Conservation (phyloP, 192 early-diverging fungal genomes). For the Rhizoclosmatium globosum region DNA sequence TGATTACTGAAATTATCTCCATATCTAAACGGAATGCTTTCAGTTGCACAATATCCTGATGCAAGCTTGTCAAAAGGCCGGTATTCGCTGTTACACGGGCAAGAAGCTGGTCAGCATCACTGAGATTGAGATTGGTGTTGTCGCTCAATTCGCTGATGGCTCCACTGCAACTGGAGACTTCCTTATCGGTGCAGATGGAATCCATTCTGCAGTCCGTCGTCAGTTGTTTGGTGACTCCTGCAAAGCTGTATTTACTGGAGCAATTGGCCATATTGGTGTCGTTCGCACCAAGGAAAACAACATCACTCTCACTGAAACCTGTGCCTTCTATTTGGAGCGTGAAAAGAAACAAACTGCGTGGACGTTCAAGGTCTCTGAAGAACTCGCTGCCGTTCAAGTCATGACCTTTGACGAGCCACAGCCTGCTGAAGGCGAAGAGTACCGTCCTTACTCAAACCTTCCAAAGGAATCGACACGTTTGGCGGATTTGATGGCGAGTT, state of each 20-base stretch:
- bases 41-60: background rate
- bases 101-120: background rate
- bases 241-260: background rate
- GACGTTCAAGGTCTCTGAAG: background rate
- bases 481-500: slow-evolving; percentile 10
- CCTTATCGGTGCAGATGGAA: background rate
- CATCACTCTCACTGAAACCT: background rate
- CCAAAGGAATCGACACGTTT: slow-evolving; percentile 15
- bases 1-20: no score
- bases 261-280: background rate
- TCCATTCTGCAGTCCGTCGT: slow-evolving; percentile 7
- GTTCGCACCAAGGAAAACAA: background rate
- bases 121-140: background rate
- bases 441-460: slow-evolving; percentile 20
- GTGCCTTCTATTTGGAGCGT: background rate
- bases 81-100: background rate
- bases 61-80: slow-evolving; percentile 2
- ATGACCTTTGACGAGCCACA: slow-evolving; percentile 13
- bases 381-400: background rate
- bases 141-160: slow-evolving; percentile 28
- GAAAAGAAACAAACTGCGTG: background rate
- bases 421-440: slow-evolving; percentile 3
- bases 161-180: background rate
- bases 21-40: background rate
- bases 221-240: slow-evolving; percentile 42